Base-by-base conservation (phyloP, 805 yeast genomes). In the Lipomyces mesembrius region DNA sequence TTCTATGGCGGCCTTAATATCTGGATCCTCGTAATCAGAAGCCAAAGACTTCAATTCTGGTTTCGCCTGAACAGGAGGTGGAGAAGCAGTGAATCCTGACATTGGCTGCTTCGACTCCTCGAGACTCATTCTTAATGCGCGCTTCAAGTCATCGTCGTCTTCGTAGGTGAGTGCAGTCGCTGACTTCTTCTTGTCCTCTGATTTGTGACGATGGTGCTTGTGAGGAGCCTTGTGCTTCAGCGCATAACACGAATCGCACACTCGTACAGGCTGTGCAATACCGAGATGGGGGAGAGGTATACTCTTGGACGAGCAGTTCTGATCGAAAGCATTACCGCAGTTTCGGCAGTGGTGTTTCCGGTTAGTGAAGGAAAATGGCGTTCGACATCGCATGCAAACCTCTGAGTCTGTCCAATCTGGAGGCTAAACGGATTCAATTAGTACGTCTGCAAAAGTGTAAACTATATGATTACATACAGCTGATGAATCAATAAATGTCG, bases 341-440 rank as follows among this genome's bases (percentile, higher is more conserved):
- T 96, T 89, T 62, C 99, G 84, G 78, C 99, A 95, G 78, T 95
- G 99, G 77, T 95, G 99, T 76, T 94, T 92, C 75, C 99, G 84
- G 76, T 91, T 92, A 67, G 93, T 80, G 75, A 94, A 84, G 0
- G 95, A 82, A 75, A 95, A 95, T 17, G 88, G 80, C 54, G 83
- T 86, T 61, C 96, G 92, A 72, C 98, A 92, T 63, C 91, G 87
- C 98, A 95, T 93, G 78, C 99, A 95, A 2, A 91, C 91, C 73
- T 92, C 97, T 11, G 93, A 89, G 75, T 95, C 99, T 27, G 90
- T 88, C 99, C 99, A 95, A 73, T 92, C 98, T 0, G 99, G 98
- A 1, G 99, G 98, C 3, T 66, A 35, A 12, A 11, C 22, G 2
- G 55, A 29, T 14, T 20, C 4, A 8, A 3, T 27, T 22, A 25